Evolutionary conservation across 2,329 filamentous ascomycete species (phyloP), one percentile per base, ranked within the genome.

Genomic region (Penicillium fuscoglaucum): DNA sequence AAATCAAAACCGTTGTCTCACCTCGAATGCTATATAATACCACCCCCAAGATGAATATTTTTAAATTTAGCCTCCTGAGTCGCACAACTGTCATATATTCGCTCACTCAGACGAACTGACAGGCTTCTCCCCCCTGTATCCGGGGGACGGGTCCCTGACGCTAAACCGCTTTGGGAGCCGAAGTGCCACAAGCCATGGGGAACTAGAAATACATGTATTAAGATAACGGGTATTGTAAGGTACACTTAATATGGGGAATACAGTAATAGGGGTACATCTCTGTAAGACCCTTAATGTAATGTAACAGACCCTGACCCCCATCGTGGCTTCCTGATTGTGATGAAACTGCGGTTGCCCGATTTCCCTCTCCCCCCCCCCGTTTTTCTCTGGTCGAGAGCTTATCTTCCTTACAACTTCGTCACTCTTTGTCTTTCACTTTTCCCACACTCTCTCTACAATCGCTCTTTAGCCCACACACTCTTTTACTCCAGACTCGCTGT

Each of bases 341-440:
- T 50, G 50, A 63, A 59, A 59, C 59, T 52, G 59, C 43, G 47
- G 35, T 54, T 56, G 37, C 49, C 49, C 51, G 31, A 53, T 37
- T 53, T 33, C 31, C 26, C 48, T 28, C 31, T n/a, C 13, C 19
- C 19, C 3, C 5, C 46, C 49, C 45, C 57, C 50, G 47, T 60
- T 56, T 46, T 39, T 31, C 31, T 46, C 31, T 51, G 53, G 53
- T 56, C 39, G 21, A 52, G 60, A 62, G 51, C 63, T 58, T 60
- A 52, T 59, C 58, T 66, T 63, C 60, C 62, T 54, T 59, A 24
- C 53, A 33, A 58, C 59, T 60, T 63, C 61, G 61, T 67, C 64
- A 65, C 61, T 65, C 62, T 60, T 66, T 61, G 59, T 65, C 59
- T 54, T 67, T 63, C 59, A 61, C 57, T 63, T 56, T 56, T 43